These are phyloP conservation scores for Rhodofomes roseus DNA, from an alignment of 1,284 basidiomycete genomes.

Conservation along the genomic window DNA sequence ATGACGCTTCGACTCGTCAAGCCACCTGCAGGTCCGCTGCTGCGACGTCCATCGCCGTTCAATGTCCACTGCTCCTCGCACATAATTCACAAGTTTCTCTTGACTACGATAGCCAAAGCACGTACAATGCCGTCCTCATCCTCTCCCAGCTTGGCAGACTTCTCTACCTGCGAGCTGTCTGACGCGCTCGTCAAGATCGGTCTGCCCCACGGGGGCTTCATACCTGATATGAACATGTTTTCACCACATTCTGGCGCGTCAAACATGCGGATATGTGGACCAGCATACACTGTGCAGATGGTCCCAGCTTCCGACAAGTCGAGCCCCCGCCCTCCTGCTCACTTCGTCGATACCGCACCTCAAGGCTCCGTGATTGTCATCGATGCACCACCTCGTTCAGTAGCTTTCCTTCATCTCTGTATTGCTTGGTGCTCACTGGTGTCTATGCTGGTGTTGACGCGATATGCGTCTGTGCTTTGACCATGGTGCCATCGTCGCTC, in stretches of 20 bases:
- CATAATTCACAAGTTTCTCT: constrained; percentile 2
- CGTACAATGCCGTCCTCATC: constrained; percentile 15
- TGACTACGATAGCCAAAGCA: constrained; percentile 9
- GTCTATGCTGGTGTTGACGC: background rate
- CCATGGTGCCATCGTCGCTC: constrained; percentile 5
- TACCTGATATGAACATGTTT: constrained; percentile 74
- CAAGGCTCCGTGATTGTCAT: constrained; percentile 73
- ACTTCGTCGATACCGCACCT: constrained; percentile 85
- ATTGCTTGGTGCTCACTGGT: constrained; percentile 8
- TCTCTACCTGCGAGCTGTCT: constrained; percentile 82
- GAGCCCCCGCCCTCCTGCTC: constrained; percentile 66
- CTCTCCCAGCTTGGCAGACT: constrained; percentile 36
- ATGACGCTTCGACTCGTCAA: background rate
- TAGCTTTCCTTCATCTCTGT: constrained; percentile 9
- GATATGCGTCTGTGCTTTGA: background rate
- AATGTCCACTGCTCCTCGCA: constrained; percentile 1
- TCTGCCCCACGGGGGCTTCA: constrained; percentile 70
- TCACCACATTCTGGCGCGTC: constrained; percentile 38
- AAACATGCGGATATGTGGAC: constrained; percentile 56
- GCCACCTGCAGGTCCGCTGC: background rate
- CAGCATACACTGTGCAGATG: constrained; percentile 92
- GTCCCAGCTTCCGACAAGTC: constrained; percentile 58
- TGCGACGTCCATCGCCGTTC: constrained; percentile 2
- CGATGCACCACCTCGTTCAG: constrained; percentile 69
- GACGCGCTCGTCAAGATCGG: constrained; percentile 90